phyloP scores from a whole-genome alignment of 805 yeast species.

The Lipomyces yamanashiensis region DNA sequence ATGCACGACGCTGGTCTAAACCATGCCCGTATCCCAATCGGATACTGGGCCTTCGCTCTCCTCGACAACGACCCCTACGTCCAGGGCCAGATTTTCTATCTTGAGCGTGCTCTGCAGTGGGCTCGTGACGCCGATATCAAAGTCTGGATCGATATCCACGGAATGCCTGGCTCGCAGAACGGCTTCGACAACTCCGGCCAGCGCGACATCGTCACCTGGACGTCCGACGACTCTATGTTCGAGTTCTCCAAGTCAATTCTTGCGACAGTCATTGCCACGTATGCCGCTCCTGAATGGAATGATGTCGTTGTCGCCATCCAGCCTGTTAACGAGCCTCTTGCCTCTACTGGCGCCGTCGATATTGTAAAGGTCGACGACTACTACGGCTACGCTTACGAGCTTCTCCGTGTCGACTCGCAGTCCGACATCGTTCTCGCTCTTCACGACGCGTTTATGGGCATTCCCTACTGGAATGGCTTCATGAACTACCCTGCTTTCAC shows the following conservation, averaged over 20 bases:
- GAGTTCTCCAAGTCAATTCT: slow-evolving; percentile 61
- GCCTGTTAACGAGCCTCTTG: slow-evolving; percentile 86
- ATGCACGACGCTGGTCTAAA: slow-evolving; percentile 67
- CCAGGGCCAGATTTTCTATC: slow-evolving; percentile 72
- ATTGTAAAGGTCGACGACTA: slow-evolving; percentile 61
- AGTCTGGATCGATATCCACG: slow-evolving; percentile 91
- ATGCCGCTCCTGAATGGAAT: slow-evolving; percentile 62
- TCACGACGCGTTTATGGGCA: slow-evolving; percentile 74
- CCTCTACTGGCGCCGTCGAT: slow-evolving; percentile 58
- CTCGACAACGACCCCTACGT: slow-evolving; percentile 57
- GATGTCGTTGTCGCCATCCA: slow-evolving; percentile 84
- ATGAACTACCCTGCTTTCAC: slow-evolving; percentile 54
- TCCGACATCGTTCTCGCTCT: slow-evolving; percentile 56
- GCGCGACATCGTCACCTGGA: slow-evolving; percentile 60
- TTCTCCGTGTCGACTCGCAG: slow-evolving; percentile 58
- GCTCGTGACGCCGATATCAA: slow-evolving; percentile 62
- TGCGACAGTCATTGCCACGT: slow-evolving; percentile 58
- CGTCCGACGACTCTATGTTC: slow-evolving; percentile 52
- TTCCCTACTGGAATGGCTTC: slow-evolving; percentile 65
- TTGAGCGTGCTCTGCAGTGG: slow-evolving; percentile 83
- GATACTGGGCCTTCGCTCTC: slow-evolving; percentile 68
- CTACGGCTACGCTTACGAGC: slow-evolving; percentile 64
- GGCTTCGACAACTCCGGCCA: slow-evolving; percentile 82
- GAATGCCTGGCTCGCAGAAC: slow-evolving; percentile 92
- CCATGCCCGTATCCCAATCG: slow-evolving; percentile 58